Base-by-base conservation (phyloP, 768 basidiomycete species). In the Rhodotorula graminis region DNA sequence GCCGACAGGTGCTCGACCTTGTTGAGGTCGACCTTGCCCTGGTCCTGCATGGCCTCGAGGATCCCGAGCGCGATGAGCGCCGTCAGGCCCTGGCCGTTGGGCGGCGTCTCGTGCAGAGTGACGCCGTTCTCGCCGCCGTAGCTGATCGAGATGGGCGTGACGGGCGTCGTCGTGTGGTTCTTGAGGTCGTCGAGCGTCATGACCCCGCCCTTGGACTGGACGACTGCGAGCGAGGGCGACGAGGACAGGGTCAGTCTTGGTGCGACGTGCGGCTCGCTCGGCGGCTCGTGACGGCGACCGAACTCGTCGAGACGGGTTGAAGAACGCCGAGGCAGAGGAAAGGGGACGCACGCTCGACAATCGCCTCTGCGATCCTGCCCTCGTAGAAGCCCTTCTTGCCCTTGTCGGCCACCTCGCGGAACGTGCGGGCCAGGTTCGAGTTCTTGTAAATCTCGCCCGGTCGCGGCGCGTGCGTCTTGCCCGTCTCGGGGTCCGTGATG, bases 11-110 rank as follows among this genome's bases (percentile, higher is more conserved):
- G 93, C 67, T 93, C 90, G 84, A 92, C 85, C 72, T 92, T 87
- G 31, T 87, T 80, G 11, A 97, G 81, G 21, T 92, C 85, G 69
- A 84, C 85, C 60, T 87, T 85, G 63, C 87, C 86, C 1, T 88
- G 87, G 78, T 89, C 86, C 81, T 95, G 90, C 25, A 97, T 85
- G 40, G 85, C 87, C 76, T 98, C 95, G 61, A 99, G 83, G 70
- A 99, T 92, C 3, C 96, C 96, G 31, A 98, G 85, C 21, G 94
- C 71, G 44, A 99, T 83, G 15, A 98, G 85, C 0, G 96, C 92
- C 10, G 94, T 95, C 55, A 99, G 86, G n/a, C 94, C 95, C 86
- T 97, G 94, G 16, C 95, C 93, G 80, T 96, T 98, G 0, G 95
- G 95, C 15, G 94, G 95, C 77, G 93, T 95, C 92, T 99, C 95